Conservation (phyloP, 768 basidiomycete species). For the Termitomyces eurrhizus region DNA sequence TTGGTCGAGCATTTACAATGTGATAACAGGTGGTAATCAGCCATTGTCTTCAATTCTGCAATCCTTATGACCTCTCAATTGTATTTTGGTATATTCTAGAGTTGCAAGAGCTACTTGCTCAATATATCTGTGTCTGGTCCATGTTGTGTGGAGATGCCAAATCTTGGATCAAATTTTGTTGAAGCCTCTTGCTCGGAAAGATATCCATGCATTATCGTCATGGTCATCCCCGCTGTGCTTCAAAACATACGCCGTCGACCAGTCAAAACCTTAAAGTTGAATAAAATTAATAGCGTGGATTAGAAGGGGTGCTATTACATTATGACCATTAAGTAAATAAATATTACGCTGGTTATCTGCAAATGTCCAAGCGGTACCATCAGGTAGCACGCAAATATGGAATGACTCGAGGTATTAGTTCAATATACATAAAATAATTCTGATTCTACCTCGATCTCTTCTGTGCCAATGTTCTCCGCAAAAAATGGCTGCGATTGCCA, state of each 20-base stretch:
- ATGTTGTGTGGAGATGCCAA: background rate
- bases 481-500: constrained; percentile 53
- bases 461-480: constrained; percentile 22
- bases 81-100: background rate
- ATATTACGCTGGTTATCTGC: background rate
- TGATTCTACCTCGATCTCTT: constrained; percentile 29
- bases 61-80: background rate
- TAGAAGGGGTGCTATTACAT: background rate
- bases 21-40: background rate
- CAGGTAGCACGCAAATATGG: background rate
- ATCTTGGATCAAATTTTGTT: background rate
- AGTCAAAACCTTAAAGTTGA: background rate
- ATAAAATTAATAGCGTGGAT: background rate
- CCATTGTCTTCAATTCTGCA: background rate
- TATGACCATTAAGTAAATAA: background rate
- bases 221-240: background rate
- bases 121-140: background rate
- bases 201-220: too few species aligned
- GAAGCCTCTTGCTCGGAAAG: too few species aligned
- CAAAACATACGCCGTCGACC: background rate
- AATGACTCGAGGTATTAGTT: constrained; percentile 7
- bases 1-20: too few species aligned
- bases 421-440: constrained; percentile 31
- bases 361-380: background rate
- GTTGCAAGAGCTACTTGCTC: background rate